Evolutionary conservation across 805 yeast genomes (phyloP), one percentile per base, ranked within the genome.

Genomic region (Ogataea minuta): DNA sequence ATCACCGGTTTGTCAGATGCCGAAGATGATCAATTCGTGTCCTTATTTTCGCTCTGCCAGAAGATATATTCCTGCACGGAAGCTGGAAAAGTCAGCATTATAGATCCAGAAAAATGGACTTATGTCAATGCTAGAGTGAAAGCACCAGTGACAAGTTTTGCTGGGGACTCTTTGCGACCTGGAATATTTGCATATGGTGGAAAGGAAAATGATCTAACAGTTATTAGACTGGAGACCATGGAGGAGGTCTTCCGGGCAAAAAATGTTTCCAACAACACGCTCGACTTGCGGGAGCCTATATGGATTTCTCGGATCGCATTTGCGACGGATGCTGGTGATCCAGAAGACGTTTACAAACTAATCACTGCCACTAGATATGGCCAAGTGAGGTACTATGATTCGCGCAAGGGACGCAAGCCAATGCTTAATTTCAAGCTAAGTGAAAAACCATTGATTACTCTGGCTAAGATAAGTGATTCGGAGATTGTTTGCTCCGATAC

Each of bases 141-240:
- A 28, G 78, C 72, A 3, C 77, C 80, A 6, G 57, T 81, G 28
- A 63, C 70, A 41, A 60, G 78, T 25, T 75, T 74, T 54, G 57
- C 61, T 9, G 58, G 63, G 23, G 77, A 77, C 51, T 81, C 79
- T 3, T 53, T 59, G 11, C 70, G 67, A 14, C 57, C 59, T 6
- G 74, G 76, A 15, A 59, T 79, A 2, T 77, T 84, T 60, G 95
- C 93, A 1, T 76, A 68, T 53, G 97, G 97, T 24, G 99, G 98
- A 20, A 77, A 86, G 54, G 95, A 89, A 51, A 79, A 79, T 43
- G 90, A 86, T 57, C 63, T 85, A 4, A 75, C 74, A 36, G 62
- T 81, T 14, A 58, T 74, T 32, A 49, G 64, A 29, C 45, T 77
- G 15, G 44, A 47, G 12, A 39, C 55, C 31, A 50, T 62, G 45